Percentiles rank a stretch among this genome's conserved stretches.
Conservation (phyloP, 106 monocot genomes). For the Allium cepa region DNA sequence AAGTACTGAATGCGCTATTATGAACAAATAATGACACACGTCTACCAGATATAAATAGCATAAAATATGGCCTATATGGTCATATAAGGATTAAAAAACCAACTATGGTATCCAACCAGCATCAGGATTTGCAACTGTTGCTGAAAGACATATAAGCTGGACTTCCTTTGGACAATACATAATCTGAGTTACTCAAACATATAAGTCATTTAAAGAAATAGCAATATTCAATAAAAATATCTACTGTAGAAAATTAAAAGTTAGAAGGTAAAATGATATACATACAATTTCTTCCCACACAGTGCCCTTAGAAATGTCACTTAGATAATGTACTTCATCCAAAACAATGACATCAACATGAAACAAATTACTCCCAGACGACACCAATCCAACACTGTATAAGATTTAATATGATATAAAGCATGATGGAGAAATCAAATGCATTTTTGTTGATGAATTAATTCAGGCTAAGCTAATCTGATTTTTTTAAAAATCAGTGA, state of each 20-base stretch:
- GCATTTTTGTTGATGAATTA: background rate
- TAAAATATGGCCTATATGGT: too few relatives aligned
- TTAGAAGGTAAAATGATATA: conserved; percentile 5
- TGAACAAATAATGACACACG: too few relatives aligned
- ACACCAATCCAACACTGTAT: conserved; percentile 73
- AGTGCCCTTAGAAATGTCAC: conserved; percentile 93
- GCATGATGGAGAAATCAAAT: background rate
- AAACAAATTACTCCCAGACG: conserved; percentile 74
- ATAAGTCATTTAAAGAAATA: conserved; percentile 8
- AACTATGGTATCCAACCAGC: conserved; percentile 70
- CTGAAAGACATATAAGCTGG: conserved; percentile 90
- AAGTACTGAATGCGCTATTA: too few relatives aligned
- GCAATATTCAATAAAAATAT: conserved; percentile 1
- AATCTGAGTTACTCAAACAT: conserved; percentile 44
- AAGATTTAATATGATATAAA: conserved; percentile 5
- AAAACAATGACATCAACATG: conserved; percentile 90
- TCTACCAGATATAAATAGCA: too few relatives aligned
- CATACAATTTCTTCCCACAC: conserved; percentile 99
- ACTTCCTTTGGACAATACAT: conserved; percentile 95
- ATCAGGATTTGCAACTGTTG: conserved; percentile 95
- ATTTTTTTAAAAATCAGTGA: too few relatives aligned
- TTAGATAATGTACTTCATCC: conserved; percentile 97
- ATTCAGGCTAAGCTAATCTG: too few relatives aligned
- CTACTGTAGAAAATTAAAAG: background rate
- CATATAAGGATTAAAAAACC: too few relatives aligned